Conservation (phyloP, 108 stramenopile genomes). For the Cyclotella sp. region DNA sequence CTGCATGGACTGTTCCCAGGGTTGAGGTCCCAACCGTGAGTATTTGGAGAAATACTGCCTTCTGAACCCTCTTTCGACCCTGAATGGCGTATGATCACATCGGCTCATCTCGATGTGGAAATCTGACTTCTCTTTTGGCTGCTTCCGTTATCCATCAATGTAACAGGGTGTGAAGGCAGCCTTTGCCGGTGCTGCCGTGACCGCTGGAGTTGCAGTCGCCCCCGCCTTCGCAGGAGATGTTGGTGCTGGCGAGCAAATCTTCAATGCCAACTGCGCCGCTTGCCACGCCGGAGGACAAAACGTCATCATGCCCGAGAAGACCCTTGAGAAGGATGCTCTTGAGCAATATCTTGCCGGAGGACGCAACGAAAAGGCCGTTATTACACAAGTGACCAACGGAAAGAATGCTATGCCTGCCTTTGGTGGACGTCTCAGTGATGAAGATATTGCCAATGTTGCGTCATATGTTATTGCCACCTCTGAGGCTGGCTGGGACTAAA, state of each 20-base stretch:
- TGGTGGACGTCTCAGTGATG: slow-evolving; percentile 92
- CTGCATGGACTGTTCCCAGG: slow-evolving; percentile 67
- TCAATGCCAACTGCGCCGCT: slow-evolving; percentile 95
- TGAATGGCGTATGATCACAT: neutral
- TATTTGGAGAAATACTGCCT: no score
- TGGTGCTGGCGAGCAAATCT: slow-evolving; percentile 85
- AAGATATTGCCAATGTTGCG: slow-evolving; percentile 91
- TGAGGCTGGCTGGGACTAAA: slow-evolving; percentile 81
- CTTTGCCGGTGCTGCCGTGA: slow-evolving; percentile 69
- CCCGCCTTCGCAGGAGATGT: slow-evolving; percentile 89
- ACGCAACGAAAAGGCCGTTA: slow-evolving; percentile 80
- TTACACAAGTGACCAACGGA: slow-evolving; percentile 93
- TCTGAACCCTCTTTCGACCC: no score
- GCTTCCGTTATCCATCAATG: neutral
- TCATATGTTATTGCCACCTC: slow-evolving; percentile 86
- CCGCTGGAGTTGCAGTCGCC: slow-evolving; percentile 68
- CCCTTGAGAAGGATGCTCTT: slow-evolving; percentile 93
- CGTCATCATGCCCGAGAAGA: slow-evolving; percentile 95
- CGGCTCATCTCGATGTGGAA: no score
- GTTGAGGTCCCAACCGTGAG: slow-evolving; percentile 59
- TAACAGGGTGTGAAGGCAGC: slow-evolving; percentile 64
- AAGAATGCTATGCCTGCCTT: slow-evolving; percentile 98
- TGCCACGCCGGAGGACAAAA: slow-evolving; percentile 96
- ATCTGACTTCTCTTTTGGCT: neutral
- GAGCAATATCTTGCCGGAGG: slow-evolving; percentile 89